Evolutionary conservation across 2,329 filamentous ascomycete genomes (phyloP), one percentile per base, ranked within the genome.

Genomic region (Fusarium sp.): DNA sequence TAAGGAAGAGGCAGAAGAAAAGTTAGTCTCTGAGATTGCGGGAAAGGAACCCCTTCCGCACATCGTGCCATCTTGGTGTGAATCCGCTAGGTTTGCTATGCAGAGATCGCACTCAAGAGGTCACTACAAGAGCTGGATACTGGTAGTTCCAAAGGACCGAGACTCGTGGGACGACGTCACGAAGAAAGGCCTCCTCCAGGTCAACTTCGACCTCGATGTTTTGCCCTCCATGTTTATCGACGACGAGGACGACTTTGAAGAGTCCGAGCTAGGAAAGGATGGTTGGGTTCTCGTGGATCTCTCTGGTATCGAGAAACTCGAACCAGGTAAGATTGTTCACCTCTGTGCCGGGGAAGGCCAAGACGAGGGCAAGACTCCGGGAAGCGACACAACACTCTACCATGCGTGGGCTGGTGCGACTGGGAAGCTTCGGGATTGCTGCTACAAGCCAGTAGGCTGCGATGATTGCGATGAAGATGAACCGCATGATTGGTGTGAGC

Each of bases 31-130:
- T 4, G 42, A 65, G n/a, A 21, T 67, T 4, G 52, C 49, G 10
- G 63, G 66, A 13, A 55, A 25, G 10, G 66, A 69, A 17, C 66
- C 66, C 9, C 41, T 61, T 18, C 63, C 66, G 13, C 66, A 69
- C 31, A 67, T 69, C 15, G 56, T 69, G 3, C 66, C 66, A 4
- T 53, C 56, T 36, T 69, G 63, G 66, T 61, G 56, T 9, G 1
- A 33, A 17, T 58, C 60, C 4, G 25, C 37, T 5, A 61, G 23
- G 4, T 67, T 58, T 15, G 54, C 45, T 21, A 4, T 14, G 4
- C 4, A 54, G 3, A 11, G 11, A 2, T 42, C 31, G 9, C 2
- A 14, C 1, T 13, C 2, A 5, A 14, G 27, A 5, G 23, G 20
- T 23, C 47, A 49, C 4, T 67, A 67, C 31, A 48, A 33, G 43